phyloP scores from a whole-genome alignment of 2,329 filamentous ascomycete species.

The Seiridium cupressi region DNA sequence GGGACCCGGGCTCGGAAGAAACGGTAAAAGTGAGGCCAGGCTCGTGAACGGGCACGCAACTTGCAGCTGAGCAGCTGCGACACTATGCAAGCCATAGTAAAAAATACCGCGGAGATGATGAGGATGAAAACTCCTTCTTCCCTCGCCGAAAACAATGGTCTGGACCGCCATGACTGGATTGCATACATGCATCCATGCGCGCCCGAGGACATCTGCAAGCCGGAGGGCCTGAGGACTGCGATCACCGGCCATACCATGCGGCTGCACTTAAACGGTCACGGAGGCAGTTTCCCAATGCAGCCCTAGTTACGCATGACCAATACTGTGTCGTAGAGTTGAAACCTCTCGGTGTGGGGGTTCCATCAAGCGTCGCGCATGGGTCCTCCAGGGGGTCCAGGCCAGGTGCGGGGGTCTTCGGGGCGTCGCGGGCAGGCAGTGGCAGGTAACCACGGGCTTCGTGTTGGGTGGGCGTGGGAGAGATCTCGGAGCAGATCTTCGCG shows the following conservation, averaged over 20 bases:
- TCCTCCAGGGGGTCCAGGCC: not conserved
- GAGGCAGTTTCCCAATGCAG: conserved; percentile 2
- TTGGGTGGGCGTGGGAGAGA: not conserved
- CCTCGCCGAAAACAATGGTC: no score
- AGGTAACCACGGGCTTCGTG: not conserved
- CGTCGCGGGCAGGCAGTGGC: not conserved
- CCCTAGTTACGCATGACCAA: not conserved
- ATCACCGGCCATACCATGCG: conserved; percentile 1
- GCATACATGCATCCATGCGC: not conserved
- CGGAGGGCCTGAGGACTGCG: not conserved
- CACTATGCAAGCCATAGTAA: no score
- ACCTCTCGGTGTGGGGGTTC: conserved; percentile 3
- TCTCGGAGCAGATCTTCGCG: not conserved
- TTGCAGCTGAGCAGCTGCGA: no score
- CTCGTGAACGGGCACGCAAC: not conserved
- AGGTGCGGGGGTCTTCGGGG: not conserved
- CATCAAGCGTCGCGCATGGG: not conserved
- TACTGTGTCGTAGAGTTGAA: conserved; percentile 5
- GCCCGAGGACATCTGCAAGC: not conserved
- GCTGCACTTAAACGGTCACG: conserved; percentile 1
- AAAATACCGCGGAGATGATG: not conserved
- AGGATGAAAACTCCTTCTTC: not conserved
- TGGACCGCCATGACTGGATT: not conserved
- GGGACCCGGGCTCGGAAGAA: not conserved
- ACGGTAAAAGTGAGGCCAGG: not conserved